phyloP scores from a whole-genome alignment of 257 asterid genomes.

The Capsicum pubescens region DNA sequence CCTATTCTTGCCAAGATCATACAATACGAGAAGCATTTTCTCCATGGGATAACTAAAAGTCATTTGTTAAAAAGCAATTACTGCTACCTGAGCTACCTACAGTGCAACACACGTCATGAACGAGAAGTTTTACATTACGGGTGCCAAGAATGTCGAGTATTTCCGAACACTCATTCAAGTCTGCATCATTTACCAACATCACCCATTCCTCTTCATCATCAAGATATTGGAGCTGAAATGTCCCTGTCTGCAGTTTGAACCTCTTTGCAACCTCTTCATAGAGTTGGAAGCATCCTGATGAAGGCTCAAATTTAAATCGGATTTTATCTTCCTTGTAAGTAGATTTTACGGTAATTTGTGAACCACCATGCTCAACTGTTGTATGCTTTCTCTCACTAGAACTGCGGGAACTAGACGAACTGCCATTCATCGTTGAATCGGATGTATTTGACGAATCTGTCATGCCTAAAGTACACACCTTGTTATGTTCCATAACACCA shows the following conservation, averaged over 20 bases:
- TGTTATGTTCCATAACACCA: slow-evolving; percentile 45
- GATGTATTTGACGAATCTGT: slow-evolving; percentile 69
- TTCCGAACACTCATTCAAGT: slow-evolving; percentile 80
- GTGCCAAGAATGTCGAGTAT: slow-evolving; percentile 60
- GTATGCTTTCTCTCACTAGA: slow-evolving; percentile 40
- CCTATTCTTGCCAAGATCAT: neutral
- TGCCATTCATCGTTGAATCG: slow-evolving; percentile 53
- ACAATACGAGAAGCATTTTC: neutral
- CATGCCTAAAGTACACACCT: slow-evolving; percentile 61
- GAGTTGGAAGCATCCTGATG: slow-evolving; percentile 57
- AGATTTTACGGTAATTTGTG: slow-evolving; percentile 65
- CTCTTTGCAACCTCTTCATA: slow-evolving; percentile 78
- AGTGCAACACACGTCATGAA: slow-evolving; percentile 55
- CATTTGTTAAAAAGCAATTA: slow-evolving; percentile 57
- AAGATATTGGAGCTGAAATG: slow-evolving; percentile 80
- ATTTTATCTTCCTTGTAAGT: slow-evolving; percentile 68
- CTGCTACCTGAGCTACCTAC: slow-evolving; percentile 87
- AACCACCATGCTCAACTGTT: slow-evolving; percentile 50
- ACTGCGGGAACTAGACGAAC: slow-evolving; percentile 66
- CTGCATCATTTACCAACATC: slow-evolving; percentile 81
- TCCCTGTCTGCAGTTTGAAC: slow-evolving; percentile 65
- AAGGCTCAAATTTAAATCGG: slow-evolving; percentile 70
- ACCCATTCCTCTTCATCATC: slow-evolving; percentile 98
- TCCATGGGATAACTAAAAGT: slow-evolving; percentile 34
- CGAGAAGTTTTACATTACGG: slow-evolving; percentile 61